Percentiles rank a stretch among this genome's conserved stretches.
These are phyloP conservation scores for Musa acuminata DNA, from an alignment of 176 grass and related monocot species.

Conservation along the genomic window DNA sequence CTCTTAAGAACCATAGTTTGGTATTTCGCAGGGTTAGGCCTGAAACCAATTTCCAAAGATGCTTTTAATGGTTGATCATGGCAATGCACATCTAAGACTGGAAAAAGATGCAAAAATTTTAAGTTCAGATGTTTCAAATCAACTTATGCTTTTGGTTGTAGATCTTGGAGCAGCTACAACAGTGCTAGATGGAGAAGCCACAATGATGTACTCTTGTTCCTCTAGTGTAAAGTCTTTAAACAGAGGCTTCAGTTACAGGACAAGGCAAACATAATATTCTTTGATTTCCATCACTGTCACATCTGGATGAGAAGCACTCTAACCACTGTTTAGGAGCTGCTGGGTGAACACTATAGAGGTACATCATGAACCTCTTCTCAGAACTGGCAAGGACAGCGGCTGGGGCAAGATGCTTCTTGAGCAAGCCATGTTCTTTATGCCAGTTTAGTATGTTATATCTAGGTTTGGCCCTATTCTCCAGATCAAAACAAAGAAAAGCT, in stretches of 20 bases:
- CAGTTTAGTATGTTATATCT: conserved; percentile 72
- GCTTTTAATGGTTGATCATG: background rate
- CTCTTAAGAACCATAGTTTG: too few relatives aligned
- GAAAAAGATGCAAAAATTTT: background rate
- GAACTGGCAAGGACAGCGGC: conserved; percentile 69
- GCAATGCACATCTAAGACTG: background rate
- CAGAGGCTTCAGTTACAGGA: conserved; percentile 11
- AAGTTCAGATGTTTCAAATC: background rate
- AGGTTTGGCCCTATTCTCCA: conserved; percentile 72
- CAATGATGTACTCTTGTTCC: conserved; percentile 11
- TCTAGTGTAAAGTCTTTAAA: background rate
- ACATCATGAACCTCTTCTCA: conserved; percentile 61
- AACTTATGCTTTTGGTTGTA: background rate
- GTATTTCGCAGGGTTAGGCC: too few relatives aligned
- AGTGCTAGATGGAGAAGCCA: background rate
- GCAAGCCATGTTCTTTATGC: conserved; percentile 53
- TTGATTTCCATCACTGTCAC: conserved; percentile 39
- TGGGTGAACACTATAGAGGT: conserved; percentile 60
- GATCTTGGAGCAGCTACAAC: conserved; percentile 23
- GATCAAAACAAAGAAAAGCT: conserved; percentile 72
- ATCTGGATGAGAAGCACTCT: conserved; percentile 63
- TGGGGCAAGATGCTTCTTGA: conserved; percentile 43
- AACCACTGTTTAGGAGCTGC: conserved; percentile 89
- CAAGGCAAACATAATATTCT: conserved; percentile 34
- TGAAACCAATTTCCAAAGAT: background rate